Percentiles rank a stretch among this genome's conserved stretches.
phyloP scores from a whole-genome alignment of 305 asterid genomes.

The Plantago rigida region DNA sequence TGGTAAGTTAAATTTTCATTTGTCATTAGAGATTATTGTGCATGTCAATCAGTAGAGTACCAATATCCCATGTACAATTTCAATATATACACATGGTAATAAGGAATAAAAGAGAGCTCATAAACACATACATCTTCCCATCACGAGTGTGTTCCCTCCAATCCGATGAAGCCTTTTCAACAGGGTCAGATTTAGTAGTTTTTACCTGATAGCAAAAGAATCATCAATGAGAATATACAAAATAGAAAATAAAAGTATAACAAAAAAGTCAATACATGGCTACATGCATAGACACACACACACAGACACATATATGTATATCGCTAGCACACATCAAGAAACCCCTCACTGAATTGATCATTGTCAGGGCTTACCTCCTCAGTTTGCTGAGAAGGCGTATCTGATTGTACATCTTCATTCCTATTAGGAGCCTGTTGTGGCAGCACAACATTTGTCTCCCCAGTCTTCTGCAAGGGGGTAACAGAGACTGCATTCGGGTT shows the following conservation, averaged over 20 bases:
- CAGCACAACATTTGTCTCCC: slow-evolving; percentile 33
- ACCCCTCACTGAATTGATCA: slow-evolving; percentile 34
- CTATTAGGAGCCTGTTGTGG: slow-evolving; percentile 46
- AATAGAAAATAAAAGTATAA: not conserved
- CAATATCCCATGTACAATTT: no score
- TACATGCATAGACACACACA: no score
- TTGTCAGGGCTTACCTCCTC: slow-evolving; percentile 37
- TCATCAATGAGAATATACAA: slow-evolving; percentile 19
- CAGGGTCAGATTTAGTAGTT: slow-evolving; percentile 26
- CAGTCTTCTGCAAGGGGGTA: slow-evolving; percentile 36
- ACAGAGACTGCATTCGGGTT: slow-evolving; percentile 32
- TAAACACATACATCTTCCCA: slow-evolving; percentile 56
- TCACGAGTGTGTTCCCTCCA: slow-evolving; percentile 67
- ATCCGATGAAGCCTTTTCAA: slow-evolving; percentile 34
- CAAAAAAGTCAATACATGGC: no score
- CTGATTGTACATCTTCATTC: slow-evolving; percentile 45
- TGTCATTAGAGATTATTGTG: no score
- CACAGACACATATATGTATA: no score
- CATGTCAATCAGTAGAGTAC: not conserved
- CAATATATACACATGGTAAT: no score
- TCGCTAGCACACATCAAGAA: slow-evolving; percentile 12
- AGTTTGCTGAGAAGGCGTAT: slow-evolving; percentile 33
- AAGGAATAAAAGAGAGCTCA: slow-evolving; percentile 11
- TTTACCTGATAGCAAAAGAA: slow-evolving; percentile 35
- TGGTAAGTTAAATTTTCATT: no score